These are phyloP conservation scores for Senecio squalidus DNA, from an alignment of 140 eudicot species.

Conservation along the genomic window DNA sequence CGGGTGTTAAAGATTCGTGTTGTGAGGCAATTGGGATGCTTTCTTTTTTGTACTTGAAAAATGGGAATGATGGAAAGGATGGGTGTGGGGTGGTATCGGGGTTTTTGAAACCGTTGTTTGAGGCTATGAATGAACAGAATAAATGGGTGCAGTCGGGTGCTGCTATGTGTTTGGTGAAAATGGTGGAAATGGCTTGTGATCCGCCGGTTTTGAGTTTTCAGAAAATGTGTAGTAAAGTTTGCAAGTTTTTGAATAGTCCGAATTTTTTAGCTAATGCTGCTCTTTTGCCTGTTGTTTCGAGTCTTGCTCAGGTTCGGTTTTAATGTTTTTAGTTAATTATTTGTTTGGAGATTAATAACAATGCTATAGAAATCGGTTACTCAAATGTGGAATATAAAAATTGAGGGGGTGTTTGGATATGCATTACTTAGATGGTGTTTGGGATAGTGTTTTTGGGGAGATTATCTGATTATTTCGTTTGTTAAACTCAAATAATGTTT, in stretches of 20 bases:
- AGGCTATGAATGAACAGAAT: constrained; percentile 71
- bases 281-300: constrained; percentile 69
- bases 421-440: not conserved
- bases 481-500: no score
- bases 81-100: constrained; percentile 28
- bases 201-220: constrained; percentile 55
- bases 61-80: constrained; percentile 28
- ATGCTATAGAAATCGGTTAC: not conserved
- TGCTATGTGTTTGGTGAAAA: constrained; percentile 69
- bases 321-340: not conserved
- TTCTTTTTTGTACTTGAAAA: constrained; percentile 44
- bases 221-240: constrained; percentile 66
- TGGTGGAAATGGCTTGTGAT: constrained; percentile 64
- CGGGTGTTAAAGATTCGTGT: constrained; percentile 73
- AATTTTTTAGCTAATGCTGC: constrained; percentile 77
- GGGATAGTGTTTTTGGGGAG: no score
- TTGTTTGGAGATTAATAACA: not conserved
- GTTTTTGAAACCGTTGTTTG: constrained; percentile 87
- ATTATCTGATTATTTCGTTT: no score
- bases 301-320: constrained; percentile 71
- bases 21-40: constrained; percentile 64
- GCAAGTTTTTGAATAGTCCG: constrained; percentile 61
- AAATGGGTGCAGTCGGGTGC: constrained; percentile 73
- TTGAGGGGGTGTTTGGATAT: not conserved
- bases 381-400: not conserved